A percentile compares a stretch with the other conserved stretches of the same genome.
Conservation (phyloP, 495 filamentous ascomycete genomes). For the Evansstolkia leycettana region DNA sequence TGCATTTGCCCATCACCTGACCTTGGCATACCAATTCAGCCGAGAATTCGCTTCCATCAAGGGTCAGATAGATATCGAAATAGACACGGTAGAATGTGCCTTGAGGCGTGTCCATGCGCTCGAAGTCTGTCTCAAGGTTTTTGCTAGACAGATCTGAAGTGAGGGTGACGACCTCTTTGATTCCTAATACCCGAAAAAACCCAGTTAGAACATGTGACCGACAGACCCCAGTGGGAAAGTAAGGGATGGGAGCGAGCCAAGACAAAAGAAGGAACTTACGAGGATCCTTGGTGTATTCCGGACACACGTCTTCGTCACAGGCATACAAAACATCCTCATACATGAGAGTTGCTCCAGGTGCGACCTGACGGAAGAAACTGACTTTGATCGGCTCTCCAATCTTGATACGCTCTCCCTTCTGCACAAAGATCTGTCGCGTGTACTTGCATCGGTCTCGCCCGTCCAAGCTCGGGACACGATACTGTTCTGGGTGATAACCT, state of each 20-base stretch:
- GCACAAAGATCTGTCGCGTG: conserved; percentile 95
- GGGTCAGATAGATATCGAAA: conserved; percentile 79
- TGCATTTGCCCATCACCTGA: conserved; percentile 96
- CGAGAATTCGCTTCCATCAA: conserved; percentile 95
- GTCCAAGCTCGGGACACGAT: conserved; percentile 90
- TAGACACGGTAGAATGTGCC: conserved; percentile 91
- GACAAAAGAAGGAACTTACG: conserved; percentile 53
- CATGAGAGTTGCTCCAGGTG: conserved; percentile 94
- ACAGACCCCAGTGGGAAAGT: too few relatives aligned
- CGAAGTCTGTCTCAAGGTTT: conserved; percentile 97
- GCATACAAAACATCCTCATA: conserved; percentile 98
- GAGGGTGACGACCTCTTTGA: conserved; percentile 97
- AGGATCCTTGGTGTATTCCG: conserved; percentile 97
- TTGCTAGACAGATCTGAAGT: conserved; percentile 95
- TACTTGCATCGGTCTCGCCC: conserved; percentile 99
- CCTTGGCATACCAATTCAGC: conserved; percentile 97
- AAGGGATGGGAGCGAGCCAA: background rate
- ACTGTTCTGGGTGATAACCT: conserved; percentile 94
- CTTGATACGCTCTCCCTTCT: conserved; percentile 97
- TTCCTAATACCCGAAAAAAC: too few relatives aligned
- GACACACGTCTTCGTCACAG: conserved; percentile 95
- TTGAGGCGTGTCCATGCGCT: conserved; percentile 98
- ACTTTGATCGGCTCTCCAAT: conserved; percentile 99
- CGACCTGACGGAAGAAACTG: conserved; percentile 95
- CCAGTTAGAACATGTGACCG: too few relatives aligned